Evolutionary conservation across 1,284 basidiomycete species (phyloP).

Genomic region (Mycosarcoma maydis): DNA sequence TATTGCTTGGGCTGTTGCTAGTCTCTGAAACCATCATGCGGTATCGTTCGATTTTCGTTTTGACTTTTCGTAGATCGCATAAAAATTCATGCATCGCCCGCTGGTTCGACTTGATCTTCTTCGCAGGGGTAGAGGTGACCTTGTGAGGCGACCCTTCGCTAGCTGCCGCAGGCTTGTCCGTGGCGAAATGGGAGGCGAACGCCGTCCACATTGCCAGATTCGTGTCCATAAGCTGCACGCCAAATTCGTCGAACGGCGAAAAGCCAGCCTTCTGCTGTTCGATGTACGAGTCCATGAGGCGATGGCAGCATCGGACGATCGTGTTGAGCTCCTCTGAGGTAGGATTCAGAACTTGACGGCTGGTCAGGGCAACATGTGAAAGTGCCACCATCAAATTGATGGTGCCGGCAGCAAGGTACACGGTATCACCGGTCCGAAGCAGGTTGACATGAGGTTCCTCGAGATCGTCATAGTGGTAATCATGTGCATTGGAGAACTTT

Average conservation of each 20-base stretch:
- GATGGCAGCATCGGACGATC: conserved; percentile 10
- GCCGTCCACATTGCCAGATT: conserved; percentile 7
- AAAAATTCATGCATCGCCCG: not conserved
- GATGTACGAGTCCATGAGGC: conserved; percentile 21
- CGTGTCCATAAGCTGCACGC: conserved; percentile 14
- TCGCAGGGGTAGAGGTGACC: not conserved
- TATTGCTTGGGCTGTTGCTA: not conserved
- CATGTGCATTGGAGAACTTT: not conserved
- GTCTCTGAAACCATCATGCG: conserved; percentile 9
- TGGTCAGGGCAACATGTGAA: conserved; percentile 24
- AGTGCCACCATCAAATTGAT: conserved; percentile 21
- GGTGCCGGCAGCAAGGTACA: conserved; percentile 24
- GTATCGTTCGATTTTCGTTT: conserved; percentile 12
- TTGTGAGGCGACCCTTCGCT: not conserved
- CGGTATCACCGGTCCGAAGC: conserved; percentile 24
- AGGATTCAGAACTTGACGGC: conserved; percentile 24
- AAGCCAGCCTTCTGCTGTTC: conserved; percentile 12
- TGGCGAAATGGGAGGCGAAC: not conserved
- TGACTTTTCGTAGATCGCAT: conserved; percentile 5
- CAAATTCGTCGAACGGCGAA: conserved; percentile 25
- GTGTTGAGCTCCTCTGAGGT: conserved; percentile 6
- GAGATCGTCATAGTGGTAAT: conserved; percentile 14
- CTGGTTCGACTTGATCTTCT: not conserved
- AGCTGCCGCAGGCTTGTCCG: not conserved
- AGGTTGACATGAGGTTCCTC: conserved; percentile 19